Evolutionary conservation across 805 yeast genomes (phyloP).

Genomic region (Candida ulmi): DNA sequence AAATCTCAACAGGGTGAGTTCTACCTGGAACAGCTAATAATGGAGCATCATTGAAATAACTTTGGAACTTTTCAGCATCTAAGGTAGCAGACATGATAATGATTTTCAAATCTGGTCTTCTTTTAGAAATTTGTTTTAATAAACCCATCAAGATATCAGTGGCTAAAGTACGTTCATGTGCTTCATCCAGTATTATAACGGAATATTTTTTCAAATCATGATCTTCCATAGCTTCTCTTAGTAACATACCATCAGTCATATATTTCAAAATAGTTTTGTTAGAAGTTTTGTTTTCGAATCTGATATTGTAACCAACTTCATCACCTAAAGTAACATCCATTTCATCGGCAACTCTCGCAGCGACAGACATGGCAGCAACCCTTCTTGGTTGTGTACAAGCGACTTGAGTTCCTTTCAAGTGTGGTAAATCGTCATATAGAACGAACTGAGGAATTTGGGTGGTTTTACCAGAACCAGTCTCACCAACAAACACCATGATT

Average conservation of each 20-base stretch:
- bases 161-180: constrained; percentile 95
- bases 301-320: constrained; percentile 91
- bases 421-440: constrained; percentile 85
- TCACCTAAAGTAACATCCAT: constrained; percentile 91
- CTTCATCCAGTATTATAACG: constrained; percentile 92
- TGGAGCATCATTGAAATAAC: constrained; percentile 87
- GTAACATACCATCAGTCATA: constrained; percentile 98
- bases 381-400: constrained; percentile 97
- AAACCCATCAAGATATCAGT: constrained; percentile 97
- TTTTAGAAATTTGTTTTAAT: constrained; percentile 68
- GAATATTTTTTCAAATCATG: constrained; percentile 75
- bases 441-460: constrained; percentile 98
- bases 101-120: constrained; percentile 85
- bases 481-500: constrained; percentile 98
- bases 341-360: constrained; percentile 95
- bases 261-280: constrained; percentile 80
- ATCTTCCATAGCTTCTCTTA: constrained; percentile 97
- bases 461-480: constrained; percentile 98
- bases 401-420: constrained; percentile 72
- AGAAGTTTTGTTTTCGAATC: constrained; percentile 88
- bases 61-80: constrained; percentile 94
- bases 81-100: constrained; percentile 97
- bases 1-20: constrained; percentile 95
- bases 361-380: constrained; percentile 98
- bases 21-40: constrained; percentile 95